Evolutionary conservation across 2,329 filamentous ascomycete genomes (phyloP).

Genomic region (Pseudogymnoascus sp.): DNA sequence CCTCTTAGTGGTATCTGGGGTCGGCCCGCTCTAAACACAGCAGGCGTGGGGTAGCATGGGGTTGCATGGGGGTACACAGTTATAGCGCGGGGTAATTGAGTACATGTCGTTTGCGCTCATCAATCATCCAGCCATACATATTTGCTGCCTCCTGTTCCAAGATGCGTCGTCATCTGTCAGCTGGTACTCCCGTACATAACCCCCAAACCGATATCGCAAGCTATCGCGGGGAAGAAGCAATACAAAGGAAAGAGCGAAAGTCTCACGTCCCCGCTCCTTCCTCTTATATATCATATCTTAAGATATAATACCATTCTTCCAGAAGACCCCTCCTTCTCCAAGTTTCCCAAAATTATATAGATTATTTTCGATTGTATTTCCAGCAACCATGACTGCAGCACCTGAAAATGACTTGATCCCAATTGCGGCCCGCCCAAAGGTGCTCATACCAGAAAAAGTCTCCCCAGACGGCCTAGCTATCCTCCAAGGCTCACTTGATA

Average conservation of each 20-base stretch:
- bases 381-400: not conserved
- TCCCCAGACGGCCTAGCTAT: slow-evolving; percentile 70
- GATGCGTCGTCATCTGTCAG: slow-evolving; percentile 9
- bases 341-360: not conserved
- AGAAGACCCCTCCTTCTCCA: not conserved
- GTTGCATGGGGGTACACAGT: not conserved
- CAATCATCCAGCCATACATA: slow-evolving; percentile 5
- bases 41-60: not conserved
- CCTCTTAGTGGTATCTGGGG: slow-evolving; percentile 5
- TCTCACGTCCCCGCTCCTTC: not conserved
- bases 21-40: not conserved
- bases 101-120: not conserved
- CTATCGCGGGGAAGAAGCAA: not conserved
- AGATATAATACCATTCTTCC: not conserved
- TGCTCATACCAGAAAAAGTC: slow-evolving; percentile 73
- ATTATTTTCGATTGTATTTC: not conserved
- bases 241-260: not conserved
- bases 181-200: slow-evolving; percentile 6
- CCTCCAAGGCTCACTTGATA: slow-evolving; percentile 57
- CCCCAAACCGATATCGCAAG: slow-evolving; percentile 9
- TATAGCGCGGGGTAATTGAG: slow-evolving; percentile 2
- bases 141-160: not conserved
- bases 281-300: not conserved
- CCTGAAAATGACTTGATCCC: not conserved
- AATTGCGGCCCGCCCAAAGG: slow-evolving; percentile 25